Conservation (phyloP, 2,329 filamentous ascomycete genomes). For the Geoglossum cookeanum region DNA sequence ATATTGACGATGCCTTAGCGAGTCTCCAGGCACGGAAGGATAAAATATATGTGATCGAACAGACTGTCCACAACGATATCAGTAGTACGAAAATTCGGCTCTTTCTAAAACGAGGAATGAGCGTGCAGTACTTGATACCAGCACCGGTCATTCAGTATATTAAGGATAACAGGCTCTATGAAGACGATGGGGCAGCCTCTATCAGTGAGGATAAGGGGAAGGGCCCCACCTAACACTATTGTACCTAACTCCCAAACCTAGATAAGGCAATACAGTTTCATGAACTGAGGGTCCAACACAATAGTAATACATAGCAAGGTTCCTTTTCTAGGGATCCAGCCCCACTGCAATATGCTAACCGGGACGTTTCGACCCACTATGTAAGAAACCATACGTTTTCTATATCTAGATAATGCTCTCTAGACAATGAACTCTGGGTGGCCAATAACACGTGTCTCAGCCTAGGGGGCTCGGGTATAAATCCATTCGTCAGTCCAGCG, state of each 20-base stretch:
- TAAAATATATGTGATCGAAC: slow-evolving; percentile 74
- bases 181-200: not conserved
- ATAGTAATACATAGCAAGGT: no score
- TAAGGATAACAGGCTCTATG: slow-evolving; percentile 24
- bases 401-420: no score
- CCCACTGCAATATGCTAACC: no score
- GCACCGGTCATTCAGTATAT: slow-evolving; percentile 59
- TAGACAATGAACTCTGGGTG: no score
- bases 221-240: not conserved
- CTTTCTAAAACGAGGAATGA: slow-evolving; percentile 63
- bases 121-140: slow-evolving; percentile 58
- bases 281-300: no score
- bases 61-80: slow-evolving; percentile 73
- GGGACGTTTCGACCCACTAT: no score
- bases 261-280: not conserved
- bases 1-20: slow-evolving; percentile 74
- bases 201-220: not conserved
- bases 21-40: slow-evolving; percentile 64
- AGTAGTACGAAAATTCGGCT: slow-evolving; percentile 68
- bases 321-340: no score
- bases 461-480: no score
- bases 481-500: no score
- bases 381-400: no score
- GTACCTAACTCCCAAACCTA: not conserved
- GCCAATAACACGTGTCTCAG: no score